Evolutionary conservation across 2,329 filamentous ascomycete species (phyloP), one percentile per base, ranked within the genome.

Genomic region (Sarocladium oryzae): DNA sequence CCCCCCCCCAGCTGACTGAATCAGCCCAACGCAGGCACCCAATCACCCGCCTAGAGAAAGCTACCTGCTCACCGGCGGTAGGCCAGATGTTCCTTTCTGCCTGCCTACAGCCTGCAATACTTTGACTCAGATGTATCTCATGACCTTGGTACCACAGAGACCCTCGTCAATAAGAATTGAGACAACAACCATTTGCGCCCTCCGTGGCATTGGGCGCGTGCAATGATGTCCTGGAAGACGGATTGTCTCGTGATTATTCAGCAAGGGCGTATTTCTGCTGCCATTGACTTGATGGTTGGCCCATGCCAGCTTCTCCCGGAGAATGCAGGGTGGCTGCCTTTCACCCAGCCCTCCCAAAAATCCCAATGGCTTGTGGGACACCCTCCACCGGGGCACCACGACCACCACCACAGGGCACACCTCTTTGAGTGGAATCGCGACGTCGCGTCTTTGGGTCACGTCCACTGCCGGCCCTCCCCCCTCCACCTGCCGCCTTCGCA

Each of bases 341-440:
- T n/a, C n/a, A n/a, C n/a, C n/a, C n/a, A n/a, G n/a, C n/a, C n/a
- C n/a, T n/a, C n/a, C n/a, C n/a, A n/a, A n/a, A n/a, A n/a, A n/a
- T n/a, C n/a, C n/a, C n/a, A n/a, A n/a, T n/a, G n/a, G n/a, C n/a
- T n/a, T n/a, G n/a, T n/a, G n/a, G n/a, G n/a, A n/a, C n/a, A n/a
- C n/a, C n/a, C n/a, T n/a, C n/a, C n/a, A n/a, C n/a, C n/a, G n/a
- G n/a, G n/a, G n/a, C n/a, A 13, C 28, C 28, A 30, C 13, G 28
- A 13, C 28, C 18, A 40, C 36, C 18, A 21, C 18, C n/a, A 21
- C 36, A 13, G 4, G 16, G 11, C 7, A 9, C 16, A 20, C 6
- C 36, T 40, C 26, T 48, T 48, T 48, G 43, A 48, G 43, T 48
- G 43, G 40, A 48, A 32, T 48, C 43, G 43, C 43, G 26, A 15